These are phyloP conservation scores for Diaporthe australafricana DNA, from an alignment of 2,329 filamentous ascomycete species.

Conservation along the genomic window DNA sequence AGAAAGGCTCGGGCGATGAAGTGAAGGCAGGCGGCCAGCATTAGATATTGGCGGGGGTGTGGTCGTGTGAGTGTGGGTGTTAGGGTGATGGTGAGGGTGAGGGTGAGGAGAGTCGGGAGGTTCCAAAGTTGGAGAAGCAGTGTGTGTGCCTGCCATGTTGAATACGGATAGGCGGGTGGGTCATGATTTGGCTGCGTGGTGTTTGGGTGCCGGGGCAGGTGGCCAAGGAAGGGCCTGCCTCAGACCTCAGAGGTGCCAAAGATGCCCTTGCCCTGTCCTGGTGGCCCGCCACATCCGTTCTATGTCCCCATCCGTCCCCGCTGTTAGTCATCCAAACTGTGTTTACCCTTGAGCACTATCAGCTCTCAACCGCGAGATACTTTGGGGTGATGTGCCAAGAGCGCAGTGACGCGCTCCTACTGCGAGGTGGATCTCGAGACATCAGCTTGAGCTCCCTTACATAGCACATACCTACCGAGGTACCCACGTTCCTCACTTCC, in stretches of 20 bases:
- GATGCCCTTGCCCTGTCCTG: slow-evolving; percentile 10
- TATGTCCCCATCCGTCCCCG: not conserved
- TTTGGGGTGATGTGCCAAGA: slow-evolving; percentile 5
- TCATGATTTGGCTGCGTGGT: slow-evolving; percentile 6
- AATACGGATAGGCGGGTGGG: slow-evolving; percentile 19
- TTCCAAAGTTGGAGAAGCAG: not conserved
- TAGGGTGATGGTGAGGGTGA: not conserved
- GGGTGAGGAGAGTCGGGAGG: not conserved
- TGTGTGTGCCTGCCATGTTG: not conserved
- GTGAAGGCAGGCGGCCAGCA: not conserved
- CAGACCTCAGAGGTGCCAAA: slow-evolving; percentile 4
- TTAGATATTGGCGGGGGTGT: not conserved
- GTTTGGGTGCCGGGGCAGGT: not conserved
- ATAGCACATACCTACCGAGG: not conserved
- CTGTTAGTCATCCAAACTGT: not conserved
- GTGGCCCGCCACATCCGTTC: slow-evolving; percentile 21
- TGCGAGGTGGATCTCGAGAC: slow-evolving; percentile 22
- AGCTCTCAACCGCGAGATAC: not conserved
- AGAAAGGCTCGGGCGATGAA: not conserved
- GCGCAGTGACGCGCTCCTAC: slow-evolving; percentile 7
- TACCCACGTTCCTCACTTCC: too few relatives aligned
- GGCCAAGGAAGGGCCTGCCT: slow-evolving; percentile 18
- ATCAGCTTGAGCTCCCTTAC: slow-evolving; percentile 18
- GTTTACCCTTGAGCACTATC: not conserved
- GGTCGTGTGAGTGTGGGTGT: not conserved